These are phyloP conservation scores for Globisporangium nagaii DNA, from an alignment of 352 stramenopile species.

Conservation along the genomic window DNA sequence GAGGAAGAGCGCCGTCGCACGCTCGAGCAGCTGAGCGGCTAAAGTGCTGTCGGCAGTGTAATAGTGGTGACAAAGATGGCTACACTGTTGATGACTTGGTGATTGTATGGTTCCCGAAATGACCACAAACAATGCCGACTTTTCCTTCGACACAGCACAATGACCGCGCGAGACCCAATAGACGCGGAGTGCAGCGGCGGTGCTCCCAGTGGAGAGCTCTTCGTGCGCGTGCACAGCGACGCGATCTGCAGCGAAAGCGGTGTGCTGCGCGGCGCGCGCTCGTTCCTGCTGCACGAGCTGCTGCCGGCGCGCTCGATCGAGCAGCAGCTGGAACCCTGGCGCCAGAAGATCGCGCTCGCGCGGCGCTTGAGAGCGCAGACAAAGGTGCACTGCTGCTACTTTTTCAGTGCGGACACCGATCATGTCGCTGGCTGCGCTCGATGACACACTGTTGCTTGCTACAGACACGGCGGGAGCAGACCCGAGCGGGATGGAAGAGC, in stretches of 20 bases:
- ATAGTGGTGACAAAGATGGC: neutral
- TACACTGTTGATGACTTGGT: too few species aligned
- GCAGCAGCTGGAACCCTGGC: conserved; percentile 17
- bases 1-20: conserved; percentile 20
- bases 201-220: conserved; percentile 37
- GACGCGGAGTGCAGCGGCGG: neutral
- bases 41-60: neutral
- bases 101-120: too few species aligned
- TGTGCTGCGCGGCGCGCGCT: conserved; percentile 17
- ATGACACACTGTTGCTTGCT: neutral
- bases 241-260: conserved; percentile 16
- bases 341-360: conserved; percentile 19
- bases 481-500: neutral
- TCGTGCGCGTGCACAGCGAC: conserved; percentile 24
- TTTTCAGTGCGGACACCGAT: neutral
- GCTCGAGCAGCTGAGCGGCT: conserved; percentile 14
- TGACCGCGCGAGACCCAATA: neutral
- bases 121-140: too few species aligned
- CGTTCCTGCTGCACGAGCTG: conserved; percentile 28
- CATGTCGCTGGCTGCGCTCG: neutral
- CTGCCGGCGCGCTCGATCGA: neutral
- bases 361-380: conserved; percentile 13
- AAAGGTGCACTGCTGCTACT: conserved; percentile 11
- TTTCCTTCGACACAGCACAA: too few species aligned
- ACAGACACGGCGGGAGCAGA: neutral